These are phyloP conservation scores for Podaxis mareebaensis DNA, from an alignment of 768 basidiomycete species.

Conservation along the genomic window DNA sequence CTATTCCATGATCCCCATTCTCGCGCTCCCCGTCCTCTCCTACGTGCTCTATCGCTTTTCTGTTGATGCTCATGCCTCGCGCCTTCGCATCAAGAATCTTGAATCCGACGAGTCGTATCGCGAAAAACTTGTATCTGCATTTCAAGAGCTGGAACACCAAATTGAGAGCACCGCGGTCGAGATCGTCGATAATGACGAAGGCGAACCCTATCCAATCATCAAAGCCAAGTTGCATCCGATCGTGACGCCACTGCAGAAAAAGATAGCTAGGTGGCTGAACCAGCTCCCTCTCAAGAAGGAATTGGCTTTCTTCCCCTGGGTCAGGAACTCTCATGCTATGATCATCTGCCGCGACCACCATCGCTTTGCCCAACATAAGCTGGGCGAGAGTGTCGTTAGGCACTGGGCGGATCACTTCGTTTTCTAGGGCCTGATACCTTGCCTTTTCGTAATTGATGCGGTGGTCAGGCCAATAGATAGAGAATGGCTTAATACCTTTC, in stretches of 20 bases:
- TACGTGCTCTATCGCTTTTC: constrained; percentile 57
- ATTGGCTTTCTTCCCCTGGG: constrained; percentile 58
- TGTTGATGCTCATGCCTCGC: constrained; percentile 58
- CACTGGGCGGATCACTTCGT: constrained; percentile 71
- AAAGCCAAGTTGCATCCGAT: constrained; percentile 38
- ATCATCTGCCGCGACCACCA: constrained; percentile 72
- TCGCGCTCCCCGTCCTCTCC: constrained; percentile 61
- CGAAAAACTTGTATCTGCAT: constrained; percentile 54
- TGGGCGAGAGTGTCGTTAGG: constrained; percentile 64
- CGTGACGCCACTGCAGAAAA: constrained; percentile 56
- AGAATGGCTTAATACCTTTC: background rate
- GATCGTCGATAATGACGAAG: constrained; percentile 44
- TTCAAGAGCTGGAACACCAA: constrained; percentile 58
- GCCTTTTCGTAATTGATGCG: background rate
- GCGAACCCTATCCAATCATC: constrained; percentile 26
- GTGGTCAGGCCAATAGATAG: background rate
- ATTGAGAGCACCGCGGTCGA: constrained; percentile 65
- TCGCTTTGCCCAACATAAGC: constrained; percentile 54
- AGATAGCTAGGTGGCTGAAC: constrained; percentile 63
- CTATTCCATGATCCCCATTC: constrained; percentile 58
- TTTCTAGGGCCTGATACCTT: constrained; percentile 21
- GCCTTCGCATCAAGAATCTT: constrained; percentile 61
- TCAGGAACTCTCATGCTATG: constrained; percentile 68
- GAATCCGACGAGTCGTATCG: constrained; percentile 50
- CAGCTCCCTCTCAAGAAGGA: constrained; percentile 73